Evolutionary conservation across 495 filamentous ascomycete genomes (phyloP).

Genomic region (Penicillium arizonense): DNA sequence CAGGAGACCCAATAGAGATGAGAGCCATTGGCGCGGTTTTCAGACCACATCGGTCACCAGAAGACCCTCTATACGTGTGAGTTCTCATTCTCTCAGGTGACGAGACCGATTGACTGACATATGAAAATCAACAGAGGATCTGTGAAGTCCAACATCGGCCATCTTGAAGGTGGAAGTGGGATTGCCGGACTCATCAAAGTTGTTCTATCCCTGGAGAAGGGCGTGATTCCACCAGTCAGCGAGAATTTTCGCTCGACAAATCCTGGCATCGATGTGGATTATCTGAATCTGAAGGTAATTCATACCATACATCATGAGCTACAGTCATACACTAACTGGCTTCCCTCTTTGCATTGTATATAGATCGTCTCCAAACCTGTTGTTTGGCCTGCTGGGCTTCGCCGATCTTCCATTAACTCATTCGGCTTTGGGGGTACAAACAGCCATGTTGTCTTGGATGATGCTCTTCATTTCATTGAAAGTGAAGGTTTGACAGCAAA

Average conservation of each 20-base stretch:
- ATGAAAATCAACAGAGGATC: conserved; percentile 26
- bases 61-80: conserved; percentile 15
- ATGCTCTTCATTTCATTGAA: conserved; percentile 11
- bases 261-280: conserved; percentile 6
- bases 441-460: conserved; percentile 57
- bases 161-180: conserved; percentile 44
- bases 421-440: conserved; percentile 67
- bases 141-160: conserved; percentile 43
- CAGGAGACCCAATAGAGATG: conserved; percentile 50
- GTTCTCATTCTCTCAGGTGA: too few relatives aligned
- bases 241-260: conserved; percentile 30
- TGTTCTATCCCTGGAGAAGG: conserved; percentile 34
- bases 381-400: conserved; percentile 25
- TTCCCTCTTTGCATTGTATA: neutral
- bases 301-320: too few relatives aligned
- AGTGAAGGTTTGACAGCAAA: too few relatives aligned
- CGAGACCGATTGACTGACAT: too few relatives aligned
- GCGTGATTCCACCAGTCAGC: conserved; percentile 33
- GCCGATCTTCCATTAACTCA: conserved; percentile 49
- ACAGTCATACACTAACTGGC: too few relatives aligned
- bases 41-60: conserved; percentile 1
- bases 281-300: too few relatives aligned
- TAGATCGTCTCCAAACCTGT: conserved; percentile 2
- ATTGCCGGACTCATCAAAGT: conserved; percentile 39
- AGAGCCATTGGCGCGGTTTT: conserved; percentile 44